These are phyloP conservation scores for Nakazawaea siamensis DNA, from an alignment of 805 yeast genomes.

Conservation along the genomic window DNA sequence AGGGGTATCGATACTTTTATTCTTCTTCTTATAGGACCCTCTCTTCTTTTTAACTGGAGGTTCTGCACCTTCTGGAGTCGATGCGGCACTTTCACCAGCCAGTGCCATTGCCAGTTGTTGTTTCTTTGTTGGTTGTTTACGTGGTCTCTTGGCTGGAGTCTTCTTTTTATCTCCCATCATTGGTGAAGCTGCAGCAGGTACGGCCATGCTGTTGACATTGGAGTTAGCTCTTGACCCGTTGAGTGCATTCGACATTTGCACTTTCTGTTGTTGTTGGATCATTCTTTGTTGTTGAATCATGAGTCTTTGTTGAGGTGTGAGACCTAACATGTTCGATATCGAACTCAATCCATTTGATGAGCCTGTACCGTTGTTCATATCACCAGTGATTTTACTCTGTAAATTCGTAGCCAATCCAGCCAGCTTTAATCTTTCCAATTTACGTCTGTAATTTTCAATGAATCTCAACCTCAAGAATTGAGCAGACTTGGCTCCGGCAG, in stretches of 20 bases:
- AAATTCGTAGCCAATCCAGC: conserved; percentile 25
- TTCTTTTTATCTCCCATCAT: conserved; percentile 2
- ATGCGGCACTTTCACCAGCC: conserved; percentile 4
- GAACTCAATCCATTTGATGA: conserved; percentile 3
- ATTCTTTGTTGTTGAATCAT: conserved; percentile 11
- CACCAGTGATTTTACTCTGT: conserved; percentile 10
- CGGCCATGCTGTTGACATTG: neutral
- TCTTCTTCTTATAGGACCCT: conserved; percentile 12
- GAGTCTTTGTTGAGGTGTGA: conserved; percentile 10
- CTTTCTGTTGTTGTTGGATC: conserved; percentile 10
- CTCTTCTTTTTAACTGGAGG: conserved; percentile 11
- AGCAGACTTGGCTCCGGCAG: conserved; percentile 31
- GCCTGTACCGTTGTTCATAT: neutral
- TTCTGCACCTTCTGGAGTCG: conserved; percentile 8
- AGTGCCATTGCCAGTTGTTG: conserved; percentile 9
- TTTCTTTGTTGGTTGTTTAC: conserved; percentile 10
- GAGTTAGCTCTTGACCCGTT: conserved; percentile 4
- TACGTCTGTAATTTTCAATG: conserved; percentile 76
- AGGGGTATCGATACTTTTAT: conserved; percentile 2
- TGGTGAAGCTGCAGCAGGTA: neutral
- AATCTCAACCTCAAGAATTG: conserved; percentile 85
- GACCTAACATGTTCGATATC: conserved; percentile 7
- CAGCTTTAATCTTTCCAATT: conserved; percentile 46
- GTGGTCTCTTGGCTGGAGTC: conserved; percentile 7
- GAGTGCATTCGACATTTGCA: conserved; percentile 8